phyloP scores from a whole-genome alignment of 805 yeast species.

The Candida xiaguanensis region DNA sequence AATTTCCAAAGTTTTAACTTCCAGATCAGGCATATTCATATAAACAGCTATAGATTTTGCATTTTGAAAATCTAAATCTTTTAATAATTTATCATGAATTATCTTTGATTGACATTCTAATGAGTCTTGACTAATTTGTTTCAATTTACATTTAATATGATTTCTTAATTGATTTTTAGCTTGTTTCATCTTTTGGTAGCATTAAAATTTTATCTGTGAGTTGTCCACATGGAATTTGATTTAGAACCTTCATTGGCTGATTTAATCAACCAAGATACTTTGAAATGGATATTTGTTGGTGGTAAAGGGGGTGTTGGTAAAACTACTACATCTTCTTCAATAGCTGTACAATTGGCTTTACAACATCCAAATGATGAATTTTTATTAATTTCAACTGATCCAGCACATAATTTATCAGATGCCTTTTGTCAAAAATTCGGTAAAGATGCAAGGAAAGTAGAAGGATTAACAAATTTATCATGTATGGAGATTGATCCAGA shows the following conservation, averaged over 20 bases:
- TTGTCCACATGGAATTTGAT: slow-evolving; percentile 46
- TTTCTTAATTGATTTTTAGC: slow-evolving; percentile 17
- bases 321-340: slow-evolving; percentile 93
- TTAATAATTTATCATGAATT: slow-evolving; percentile 17
- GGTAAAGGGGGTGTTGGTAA: slow-evolving; percentile 99
- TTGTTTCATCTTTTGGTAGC: slow-evolving; percentile 2
- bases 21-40: slow-evolving; percentile 73
- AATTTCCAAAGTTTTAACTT: slow-evolving; percentile 57
- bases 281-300: slow-evolving; percentile 97
- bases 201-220: background rate
- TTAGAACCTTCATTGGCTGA: slow-evolving; percentile 72
- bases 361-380: slow-evolving; percentile 77
- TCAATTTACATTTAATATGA: slow-evolving; percentile 20
- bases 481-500: slow-evolving; percentile 99
- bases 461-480: slow-evolving; percentile 81
- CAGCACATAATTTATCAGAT: slow-evolving; percentile 96
- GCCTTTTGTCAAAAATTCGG: slow-evolving; percentile 98
- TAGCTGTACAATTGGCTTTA: slow-evolving; percentile 90
- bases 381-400: slow-evolving; percentile 91
- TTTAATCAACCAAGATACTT: slow-evolving; percentile 55
- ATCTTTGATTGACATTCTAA: slow-evolving; percentile 22
- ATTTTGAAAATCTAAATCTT: slow-evolving; percentile 31
- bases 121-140: slow-evolving; percentile 12
- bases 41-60: slow-evolving; percentile 60
- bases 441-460: slow-evolving; percentile 91